Conservation (phyloP, 2,329 filamentous ascomycete genomes). For the Phaeosphaeriaceae sp. region DNA sequence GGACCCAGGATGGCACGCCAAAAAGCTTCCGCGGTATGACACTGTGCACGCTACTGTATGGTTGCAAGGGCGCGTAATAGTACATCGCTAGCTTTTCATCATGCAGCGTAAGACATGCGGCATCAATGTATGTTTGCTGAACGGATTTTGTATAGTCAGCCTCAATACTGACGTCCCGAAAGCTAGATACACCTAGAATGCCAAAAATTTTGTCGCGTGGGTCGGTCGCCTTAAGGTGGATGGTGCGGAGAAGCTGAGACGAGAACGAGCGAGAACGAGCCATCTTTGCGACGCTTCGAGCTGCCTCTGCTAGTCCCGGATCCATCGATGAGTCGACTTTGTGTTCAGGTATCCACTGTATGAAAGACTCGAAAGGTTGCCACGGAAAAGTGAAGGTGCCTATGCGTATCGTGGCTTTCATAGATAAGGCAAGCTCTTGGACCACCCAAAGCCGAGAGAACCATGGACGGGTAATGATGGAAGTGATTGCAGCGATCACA, state of each 20-base stretch:
- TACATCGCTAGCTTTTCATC: background rate
- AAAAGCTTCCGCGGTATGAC: background rate
- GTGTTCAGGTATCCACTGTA: background rate
- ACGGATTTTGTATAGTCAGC: constrained; percentile 17
- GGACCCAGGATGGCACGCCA: constrained; percentile 11
- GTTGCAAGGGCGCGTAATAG: background rate
- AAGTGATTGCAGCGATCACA: background rate
- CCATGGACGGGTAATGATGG: constrained; percentile 4
- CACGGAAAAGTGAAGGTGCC: background rate
- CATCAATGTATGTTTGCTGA: constrained; percentile 8
- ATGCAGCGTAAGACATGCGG: constrained; percentile 1
- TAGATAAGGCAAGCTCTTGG: constrained; percentile 16
- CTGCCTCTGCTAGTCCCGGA: background rate
- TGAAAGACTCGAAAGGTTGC: background rate
- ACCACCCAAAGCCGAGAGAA: constrained; percentile 18
- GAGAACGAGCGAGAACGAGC: background rate
- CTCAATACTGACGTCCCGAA: background rate
- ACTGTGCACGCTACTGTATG: background rate
- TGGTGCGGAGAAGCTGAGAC: background rate
- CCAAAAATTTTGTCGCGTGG: constrained; percentile 22
- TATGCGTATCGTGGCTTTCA: constrained; percentile 5
- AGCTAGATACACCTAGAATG: constrained; percentile 14
- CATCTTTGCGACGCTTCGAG: background rate
- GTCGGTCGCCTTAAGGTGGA: constrained; percentile 10
- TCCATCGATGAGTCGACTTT: background rate